phyloP scores from a whole-genome alignment of 1,284 basidiomycete species.

The Trametes versicolor region DNA sequence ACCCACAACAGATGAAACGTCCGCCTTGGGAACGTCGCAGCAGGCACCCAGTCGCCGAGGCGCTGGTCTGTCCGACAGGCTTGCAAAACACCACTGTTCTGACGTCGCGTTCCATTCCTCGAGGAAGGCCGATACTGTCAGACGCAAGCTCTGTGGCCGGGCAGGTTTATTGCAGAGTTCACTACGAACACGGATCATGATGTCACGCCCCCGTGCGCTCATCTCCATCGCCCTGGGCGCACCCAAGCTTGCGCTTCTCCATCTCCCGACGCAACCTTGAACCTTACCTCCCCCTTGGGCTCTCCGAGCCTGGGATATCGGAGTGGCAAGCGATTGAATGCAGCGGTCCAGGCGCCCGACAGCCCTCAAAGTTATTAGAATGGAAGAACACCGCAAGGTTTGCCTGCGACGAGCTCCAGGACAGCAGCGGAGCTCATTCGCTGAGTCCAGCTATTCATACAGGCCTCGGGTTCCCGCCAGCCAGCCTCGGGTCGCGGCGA shows the following conservation, averaged over 20 bases:
- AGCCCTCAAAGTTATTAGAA: conserved; percentile 1
- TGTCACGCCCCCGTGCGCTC: background rate
- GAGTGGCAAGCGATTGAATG: background rate
- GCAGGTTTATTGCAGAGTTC: conserved; percentile 16
- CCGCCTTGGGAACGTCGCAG: background rate
- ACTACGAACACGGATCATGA: conserved; percentile 10
- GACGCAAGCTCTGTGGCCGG: background rate
- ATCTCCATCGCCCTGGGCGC: background rate
- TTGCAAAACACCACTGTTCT: background rate
- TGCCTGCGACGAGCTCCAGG: background rate
- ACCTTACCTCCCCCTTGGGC: background rate
- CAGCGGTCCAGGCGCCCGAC: background rate
- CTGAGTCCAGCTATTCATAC: background rate
- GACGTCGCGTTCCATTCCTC: background rate
- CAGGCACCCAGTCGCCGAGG: too few species aligned
- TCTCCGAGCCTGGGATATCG: background rate
- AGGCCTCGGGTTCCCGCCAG: background rate
- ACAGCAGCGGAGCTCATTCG: background rate
- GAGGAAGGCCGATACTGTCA: too few species aligned
- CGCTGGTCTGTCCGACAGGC: background rate
- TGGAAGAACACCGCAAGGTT: background rate
- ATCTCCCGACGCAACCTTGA: background rate
- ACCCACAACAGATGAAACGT: background rate
- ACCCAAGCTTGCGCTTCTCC: background rate
- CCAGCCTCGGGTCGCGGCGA: background rate